phyloP scores from a whole-genome alignment of 768 basidiomycete species.

The Tulasnella sp. region DNA sequence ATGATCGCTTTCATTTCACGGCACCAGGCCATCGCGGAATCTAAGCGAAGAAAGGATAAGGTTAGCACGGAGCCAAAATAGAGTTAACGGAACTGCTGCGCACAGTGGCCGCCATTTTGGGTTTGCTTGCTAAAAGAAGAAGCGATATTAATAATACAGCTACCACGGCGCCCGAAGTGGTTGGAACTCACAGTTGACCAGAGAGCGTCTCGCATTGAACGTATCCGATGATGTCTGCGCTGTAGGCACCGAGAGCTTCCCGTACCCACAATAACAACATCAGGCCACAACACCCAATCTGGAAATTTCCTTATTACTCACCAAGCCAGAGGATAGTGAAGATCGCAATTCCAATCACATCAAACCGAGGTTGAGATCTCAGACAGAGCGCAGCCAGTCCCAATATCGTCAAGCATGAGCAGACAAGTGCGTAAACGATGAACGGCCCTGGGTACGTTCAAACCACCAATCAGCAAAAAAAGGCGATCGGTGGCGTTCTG shows the following conservation, averaged over 20 bases:
- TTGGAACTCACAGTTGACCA: constrained; percentile 8
- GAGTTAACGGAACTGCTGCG: not conserved
- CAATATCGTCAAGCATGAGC: constrained; percentile 12
- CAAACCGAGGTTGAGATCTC: constrained; percentile 18
- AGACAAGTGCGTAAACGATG: constrained; percentile 17
- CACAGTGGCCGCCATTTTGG: constrained; percentile 10
- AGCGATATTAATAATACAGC: not conserved
- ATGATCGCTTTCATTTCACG: constrained; percentile 20
- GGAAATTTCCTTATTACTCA: not conserved
- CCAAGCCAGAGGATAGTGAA: constrained; percentile 21
- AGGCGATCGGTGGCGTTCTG: not conserved
- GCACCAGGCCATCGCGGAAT: constrained; percentile 13
- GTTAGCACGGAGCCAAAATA: not conserved
- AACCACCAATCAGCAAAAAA: not conserved
- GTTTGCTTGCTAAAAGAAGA: not conserved
- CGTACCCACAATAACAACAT: not conserved
- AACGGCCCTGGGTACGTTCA: constrained; percentile 4
- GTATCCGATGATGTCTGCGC: constrained; percentile 20
- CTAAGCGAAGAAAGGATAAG: not conserved
- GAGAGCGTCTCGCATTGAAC: constrained; percentile 20
- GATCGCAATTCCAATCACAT: constrained; percentile 9
- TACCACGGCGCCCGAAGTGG: not conserved
- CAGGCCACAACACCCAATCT: not conserved
- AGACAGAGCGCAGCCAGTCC: not conserved
- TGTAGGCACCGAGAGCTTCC: constrained; percentile 9